Conservation (phyloP, 352 stramenopile genomes). For the Globisporangium echinulatum region DNA sequence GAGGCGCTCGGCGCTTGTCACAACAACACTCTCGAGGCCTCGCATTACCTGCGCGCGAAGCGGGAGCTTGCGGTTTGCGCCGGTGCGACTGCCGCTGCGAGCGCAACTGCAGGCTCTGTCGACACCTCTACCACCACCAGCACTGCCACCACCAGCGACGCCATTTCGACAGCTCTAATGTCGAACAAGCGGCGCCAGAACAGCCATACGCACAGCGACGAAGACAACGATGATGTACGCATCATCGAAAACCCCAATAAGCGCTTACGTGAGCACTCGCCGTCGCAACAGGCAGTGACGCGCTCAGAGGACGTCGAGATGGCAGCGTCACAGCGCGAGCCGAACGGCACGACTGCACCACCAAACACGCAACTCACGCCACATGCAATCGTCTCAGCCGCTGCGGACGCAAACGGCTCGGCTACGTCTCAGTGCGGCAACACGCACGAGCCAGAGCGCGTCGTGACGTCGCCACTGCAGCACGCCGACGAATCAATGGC, state of each 20-base stretch:
- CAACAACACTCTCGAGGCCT: conserved; percentile 42
- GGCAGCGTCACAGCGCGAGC: not conserved
- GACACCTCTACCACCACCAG: not conserved
- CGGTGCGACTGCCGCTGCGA: too few species aligned
- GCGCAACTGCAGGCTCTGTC: not conserved
- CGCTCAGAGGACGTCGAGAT: conserved; percentile 9
- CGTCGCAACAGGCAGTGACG: not conserved
- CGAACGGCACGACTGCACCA: not conserved
- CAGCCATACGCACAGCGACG: not conserved
- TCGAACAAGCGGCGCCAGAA: conserved; percentile 8
- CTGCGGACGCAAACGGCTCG: not conserved
- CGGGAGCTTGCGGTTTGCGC: conserved; percentile 7
- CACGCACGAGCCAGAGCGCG: not conserved
- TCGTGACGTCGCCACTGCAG: not conserved
- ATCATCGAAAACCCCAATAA: conserved; percentile 9
- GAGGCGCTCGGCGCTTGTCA: conserved; percentile 32
- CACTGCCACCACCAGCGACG: not conserved
- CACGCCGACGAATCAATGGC: not conserved
- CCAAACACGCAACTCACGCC: not conserved
- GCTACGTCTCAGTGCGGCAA: not conserved
- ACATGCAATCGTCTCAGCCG: not conserved
- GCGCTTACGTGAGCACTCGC: conserved; percentile 1
- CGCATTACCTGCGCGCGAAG: conserved; percentile 38
- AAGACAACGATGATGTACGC: not conserved
- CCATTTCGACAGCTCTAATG: not conserved